phyloP scores from a whole-genome alignment of 2,329 filamentous ascomycete genomes.

The Colletotrichum nymphaeae region DNA sequence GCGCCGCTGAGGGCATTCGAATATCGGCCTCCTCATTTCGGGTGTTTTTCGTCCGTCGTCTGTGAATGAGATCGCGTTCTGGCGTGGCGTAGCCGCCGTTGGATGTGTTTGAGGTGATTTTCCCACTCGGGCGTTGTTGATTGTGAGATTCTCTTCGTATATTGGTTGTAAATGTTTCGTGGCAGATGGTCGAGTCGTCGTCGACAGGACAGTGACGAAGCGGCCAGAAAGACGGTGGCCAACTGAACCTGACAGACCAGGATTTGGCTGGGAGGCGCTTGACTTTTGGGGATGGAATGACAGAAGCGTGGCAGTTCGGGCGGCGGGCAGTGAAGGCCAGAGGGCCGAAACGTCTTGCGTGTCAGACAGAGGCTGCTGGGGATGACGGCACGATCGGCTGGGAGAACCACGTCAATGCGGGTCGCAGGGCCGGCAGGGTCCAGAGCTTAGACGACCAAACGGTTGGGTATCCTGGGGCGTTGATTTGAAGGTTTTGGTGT shows the following conservation, averaged over 20 bases:
- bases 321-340: slow-evolving; percentile 6
- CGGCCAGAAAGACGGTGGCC: slow-evolving; percentile 25
- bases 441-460: slow-evolving; percentile 20
- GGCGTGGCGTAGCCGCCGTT: slow-evolving; percentile 14
- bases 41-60: neutral
- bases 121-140: neutral
- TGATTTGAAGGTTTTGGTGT: neutral
- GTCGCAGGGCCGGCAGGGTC: slow-evolving; percentile 26
- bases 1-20: slow-evolving; percentile 4
- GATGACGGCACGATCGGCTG: slow-evolving; percentile 34
- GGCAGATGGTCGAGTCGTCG: slow-evolving; percentile 4
- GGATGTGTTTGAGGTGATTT: neutral
- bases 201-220: slow-evolving; percentile 16
- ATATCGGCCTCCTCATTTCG: slow-evolving; percentile 19
- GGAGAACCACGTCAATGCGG: slow-evolving; percentile 32
- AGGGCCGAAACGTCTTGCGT: slow-evolving; percentile 35
- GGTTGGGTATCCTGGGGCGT: neutral
- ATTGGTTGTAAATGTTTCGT: neutral
- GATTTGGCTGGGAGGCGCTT: slow-evolving; percentile 27
- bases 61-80: neutral
- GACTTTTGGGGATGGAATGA: slow-evolving; percentile 30
- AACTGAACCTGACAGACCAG: slow-evolving; percentile 15
- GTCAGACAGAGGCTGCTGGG: slow-evolving; percentile 35
- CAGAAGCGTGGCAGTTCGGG: slow-evolving; percentile 21
- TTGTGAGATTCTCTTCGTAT: neutral